These are phyloP conservation scores for Russula abietina DNA, from an alignment of 768 basidiomycete genomes.

Conservation along the genomic window DNA sequence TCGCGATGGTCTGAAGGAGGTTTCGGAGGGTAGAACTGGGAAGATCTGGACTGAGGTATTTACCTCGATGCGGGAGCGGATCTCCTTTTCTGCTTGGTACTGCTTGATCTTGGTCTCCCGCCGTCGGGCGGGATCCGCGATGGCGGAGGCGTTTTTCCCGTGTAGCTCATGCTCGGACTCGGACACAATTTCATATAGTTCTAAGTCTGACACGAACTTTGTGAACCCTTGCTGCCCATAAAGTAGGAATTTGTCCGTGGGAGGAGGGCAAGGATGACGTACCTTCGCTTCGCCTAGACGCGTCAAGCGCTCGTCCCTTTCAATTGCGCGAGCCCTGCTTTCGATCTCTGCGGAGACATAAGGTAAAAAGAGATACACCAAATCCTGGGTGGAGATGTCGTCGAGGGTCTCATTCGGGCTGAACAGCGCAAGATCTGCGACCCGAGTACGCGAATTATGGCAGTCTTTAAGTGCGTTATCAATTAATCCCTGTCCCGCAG, in stretches of 20 bases:
- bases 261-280: slow-evolving; percentile 25
- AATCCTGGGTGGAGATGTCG: slow-evolving; percentile 71
- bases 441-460: slow-evolving; percentile 43
- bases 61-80: slow-evolving; percentile 67
- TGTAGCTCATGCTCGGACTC: slow-evolving; percentile 54
- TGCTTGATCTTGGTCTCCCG: slow-evolving; percentile 89
- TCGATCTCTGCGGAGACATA: slow-evolving; percentile 62
- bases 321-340: slow-evolving; percentile 50
- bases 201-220: slow-evolving; percentile 45
- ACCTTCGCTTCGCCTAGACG: slow-evolving; percentile 56
- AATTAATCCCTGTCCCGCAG: slow-evolving; percentile 48
- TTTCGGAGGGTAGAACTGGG: not conserved
- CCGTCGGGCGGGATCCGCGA: slow-evolving; percentile 60
- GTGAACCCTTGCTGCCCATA: slow-evolving; percentile 43
- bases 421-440: slow-evolving; percentile 63
- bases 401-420: slow-evolving; percentile 79
- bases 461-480: slow-evolving; percentile 52
- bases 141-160: slow-evolving; percentile 40
- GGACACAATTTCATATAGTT: slow-evolving; percentile 62
- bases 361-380: slow-evolving; percentile 70
- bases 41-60: slow-evolving; percentile 14
- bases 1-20: slow-evolving; percentile 44
- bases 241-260: slow-evolving; percentile 18
- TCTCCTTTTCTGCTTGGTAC: slow-evolving; percentile 79
- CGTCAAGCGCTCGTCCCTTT: slow-evolving; percentile 51